Conservation (phyloP, 371 early-diverging fungal genomes). For the Ecytonucleospora hepatopenaei region DNA sequence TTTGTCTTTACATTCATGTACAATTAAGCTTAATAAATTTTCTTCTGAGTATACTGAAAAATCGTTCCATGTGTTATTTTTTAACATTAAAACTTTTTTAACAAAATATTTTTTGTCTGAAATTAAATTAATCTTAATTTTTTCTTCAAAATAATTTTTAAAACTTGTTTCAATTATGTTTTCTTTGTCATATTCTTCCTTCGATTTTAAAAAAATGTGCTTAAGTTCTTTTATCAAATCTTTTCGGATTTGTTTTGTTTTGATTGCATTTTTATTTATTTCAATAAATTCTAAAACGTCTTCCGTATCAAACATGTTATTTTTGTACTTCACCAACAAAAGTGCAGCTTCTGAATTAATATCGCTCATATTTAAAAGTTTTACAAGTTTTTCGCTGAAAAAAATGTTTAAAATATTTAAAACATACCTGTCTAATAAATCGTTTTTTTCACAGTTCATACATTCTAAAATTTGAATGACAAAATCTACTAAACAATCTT, state of each 20-base stretch:
- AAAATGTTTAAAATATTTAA: constrained; percentile 8
- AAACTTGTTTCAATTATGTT: background rate
- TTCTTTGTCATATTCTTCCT: background rate
- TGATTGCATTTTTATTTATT: background rate
- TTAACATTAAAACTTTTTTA: background rate
- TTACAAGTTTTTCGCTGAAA: background rate
- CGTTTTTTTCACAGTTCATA: background rate
- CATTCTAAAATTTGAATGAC: background rate
- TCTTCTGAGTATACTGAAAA: background rate
- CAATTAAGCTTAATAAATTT: background rate
- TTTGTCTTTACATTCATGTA: background rate
- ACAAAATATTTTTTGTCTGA: background rate
- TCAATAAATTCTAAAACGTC: background rate
- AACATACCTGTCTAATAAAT: constrained; percentile 2
- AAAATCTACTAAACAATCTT: background rate
- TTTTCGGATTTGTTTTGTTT: background rate
- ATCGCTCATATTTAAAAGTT: constrained; percentile 1
- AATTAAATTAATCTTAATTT: background rate
- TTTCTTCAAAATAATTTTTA: background rate
- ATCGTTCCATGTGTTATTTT: background rate
- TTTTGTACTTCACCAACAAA: constrained; percentile 1
- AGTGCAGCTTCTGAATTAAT: background rate
- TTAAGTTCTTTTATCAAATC: background rate
- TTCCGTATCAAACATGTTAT: background rate
- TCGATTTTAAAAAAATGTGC: background rate